Percentiles rank a stretch among this genome's conserved stretches.
Conservation (phyloP, 768 basidiomycete genomes). For the Naganishia onofrii region DNA sequence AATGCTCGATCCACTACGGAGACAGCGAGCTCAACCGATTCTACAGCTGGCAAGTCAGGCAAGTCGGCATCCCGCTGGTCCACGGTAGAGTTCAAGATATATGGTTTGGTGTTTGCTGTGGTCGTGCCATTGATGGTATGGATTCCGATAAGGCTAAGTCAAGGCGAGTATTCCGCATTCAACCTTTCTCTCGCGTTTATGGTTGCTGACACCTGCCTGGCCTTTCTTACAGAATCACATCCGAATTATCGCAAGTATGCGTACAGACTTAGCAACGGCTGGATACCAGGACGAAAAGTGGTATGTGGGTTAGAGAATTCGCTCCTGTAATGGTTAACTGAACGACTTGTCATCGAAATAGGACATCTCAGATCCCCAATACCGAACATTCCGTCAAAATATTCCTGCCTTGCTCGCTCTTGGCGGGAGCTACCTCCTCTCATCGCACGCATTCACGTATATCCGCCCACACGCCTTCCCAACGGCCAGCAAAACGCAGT, state of each 20-base stretch:
- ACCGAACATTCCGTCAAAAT: constrained; percentile 79
- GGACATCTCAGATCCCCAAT: constrained; percentile 93
- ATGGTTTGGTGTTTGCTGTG: constrained; percentile 62
- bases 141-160: constrained; percentile 70
- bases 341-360: constrained; percentile 47
- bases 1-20: neutral
- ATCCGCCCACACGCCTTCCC: constrained; percentile 24
- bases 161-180: too few species aligned
- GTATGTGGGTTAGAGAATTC: too few species aligned
- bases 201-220: neutral
- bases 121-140: constrained; percentile 73
- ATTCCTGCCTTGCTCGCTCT: constrained; percentile 64
- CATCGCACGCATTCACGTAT: constrained; percentile 58
- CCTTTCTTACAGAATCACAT: constrained; percentile 51
- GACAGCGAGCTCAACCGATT: too few species aligned
- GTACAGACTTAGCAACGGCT: constrained; percentile 65
- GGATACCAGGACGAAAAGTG: constrained; percentile 74
- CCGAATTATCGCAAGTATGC: constrained; percentile 69
- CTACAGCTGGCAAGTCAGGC: neutral
- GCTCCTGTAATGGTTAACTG: too few species aligned
- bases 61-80: constrained; percentile 63
- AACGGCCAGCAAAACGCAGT: constrained; percentile 6
- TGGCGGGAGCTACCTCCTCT: constrained; percentile 61
- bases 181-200: too few species aligned
- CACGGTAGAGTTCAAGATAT: constrained; percentile 75